Percentiles rank a stretch among this genome's conserved stretches.
These are phyloP conservation scores for Kwoniella shandongensis DNA, from an alignment of 768 basidiomycete species.

Conservation along the genomic window DNA sequence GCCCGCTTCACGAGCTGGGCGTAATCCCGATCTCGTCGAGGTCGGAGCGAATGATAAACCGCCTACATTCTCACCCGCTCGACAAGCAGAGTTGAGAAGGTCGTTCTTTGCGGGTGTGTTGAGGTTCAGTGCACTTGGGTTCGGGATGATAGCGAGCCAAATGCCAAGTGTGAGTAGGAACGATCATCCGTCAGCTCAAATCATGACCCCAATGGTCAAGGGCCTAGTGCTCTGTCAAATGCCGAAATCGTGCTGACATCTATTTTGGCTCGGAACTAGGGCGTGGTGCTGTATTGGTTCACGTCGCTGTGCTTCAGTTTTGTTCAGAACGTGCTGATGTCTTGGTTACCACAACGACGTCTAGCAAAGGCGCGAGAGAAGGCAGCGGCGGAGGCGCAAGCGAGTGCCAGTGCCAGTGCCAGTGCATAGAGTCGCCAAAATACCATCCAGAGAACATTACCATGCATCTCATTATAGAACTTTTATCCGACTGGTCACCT, in stretches of 20 bases:
- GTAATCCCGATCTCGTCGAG: too few relatives aligned
- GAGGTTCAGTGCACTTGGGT: slow-evolving; percentile 46
- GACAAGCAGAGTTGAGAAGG: slow-evolving; percentile 27
- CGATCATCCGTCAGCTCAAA: too few relatives aligned
- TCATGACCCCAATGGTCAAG: too few relatives aligned
- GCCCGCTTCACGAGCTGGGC: too few relatives aligned
- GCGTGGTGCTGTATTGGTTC: slow-evolving; percentile 54
- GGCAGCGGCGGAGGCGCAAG: neutral
- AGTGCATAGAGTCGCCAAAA: too few relatives aligned
- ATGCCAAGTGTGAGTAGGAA: slow-evolving; percentile 53
- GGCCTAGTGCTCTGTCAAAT: too few relatives aligned
- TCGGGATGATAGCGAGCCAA: slow-evolving; percentile 51
- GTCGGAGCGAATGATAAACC: neutral
- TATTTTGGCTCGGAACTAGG: slow-evolving; percentile 25
- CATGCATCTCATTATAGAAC: too few relatives aligned
- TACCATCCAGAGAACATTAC: too few relatives aligned
- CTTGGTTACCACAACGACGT: slow-evolving; percentile 8
- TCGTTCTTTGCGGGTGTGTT: slow-evolving; percentile 40
- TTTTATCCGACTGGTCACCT: too few relatives aligned
- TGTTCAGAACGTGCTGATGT: slow-evolving; percentile 47
- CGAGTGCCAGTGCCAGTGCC: neutral
- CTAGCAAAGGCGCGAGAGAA: slow-evolving; percentile 11
- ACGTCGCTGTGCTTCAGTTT: slow-evolving; percentile 52
- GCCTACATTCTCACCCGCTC: slow-evolving; percentile 5
- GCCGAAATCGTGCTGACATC: slow-evolving; percentile 48